Percentiles rank a stretch among this genome's conserved stretches.
phyloP scores from a whole-genome alignment of 257 asterid genomes.

The Eustoma russellianum region DNA sequence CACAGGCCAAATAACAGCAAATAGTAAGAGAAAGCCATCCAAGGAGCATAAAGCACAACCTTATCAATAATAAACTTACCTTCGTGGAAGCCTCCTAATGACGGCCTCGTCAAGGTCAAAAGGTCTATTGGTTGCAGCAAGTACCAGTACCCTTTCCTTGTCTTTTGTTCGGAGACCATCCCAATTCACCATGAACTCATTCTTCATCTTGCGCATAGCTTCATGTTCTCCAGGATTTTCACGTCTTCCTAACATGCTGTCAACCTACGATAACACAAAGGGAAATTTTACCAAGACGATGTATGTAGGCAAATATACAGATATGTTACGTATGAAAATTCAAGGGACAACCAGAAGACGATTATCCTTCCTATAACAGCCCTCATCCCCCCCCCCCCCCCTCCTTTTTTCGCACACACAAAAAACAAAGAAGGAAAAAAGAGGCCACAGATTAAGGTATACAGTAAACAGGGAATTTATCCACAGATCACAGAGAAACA shows the following conservation, averaged over 20 bases:
- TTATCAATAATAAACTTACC: conserved; percentile 23
- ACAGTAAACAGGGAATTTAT: no score
- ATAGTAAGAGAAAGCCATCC: neutral
- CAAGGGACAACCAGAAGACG: no score
- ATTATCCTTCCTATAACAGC: no score
- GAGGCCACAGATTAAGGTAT: no score
- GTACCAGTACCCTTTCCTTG: conserved; percentile 80
- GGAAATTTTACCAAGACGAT: neutral
- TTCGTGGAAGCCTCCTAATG: conserved; percentile 80
- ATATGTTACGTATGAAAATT: no score
- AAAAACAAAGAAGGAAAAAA: no score
- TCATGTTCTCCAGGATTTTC: conserved; percentile 93
- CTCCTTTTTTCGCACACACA: no score
- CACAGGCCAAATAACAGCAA: neutral
- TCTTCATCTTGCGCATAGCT: conserved; percentile 97
- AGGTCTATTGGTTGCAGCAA: conserved; percentile 98
- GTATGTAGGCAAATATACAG: neutral
- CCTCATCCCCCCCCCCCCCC: no score
- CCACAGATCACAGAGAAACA: no score
- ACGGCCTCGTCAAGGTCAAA: conserved; percentile 97
- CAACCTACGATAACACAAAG: conserved; percentile 39
- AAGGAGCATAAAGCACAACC: neutral
- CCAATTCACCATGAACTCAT: conserved; percentile 97
- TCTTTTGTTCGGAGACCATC: conserved; percentile 94
- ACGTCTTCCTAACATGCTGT: conserved; percentile 92